Conservation (phyloP, 495 filamentous ascomycete species). For the Trypethelium eluteriae region DNA sequence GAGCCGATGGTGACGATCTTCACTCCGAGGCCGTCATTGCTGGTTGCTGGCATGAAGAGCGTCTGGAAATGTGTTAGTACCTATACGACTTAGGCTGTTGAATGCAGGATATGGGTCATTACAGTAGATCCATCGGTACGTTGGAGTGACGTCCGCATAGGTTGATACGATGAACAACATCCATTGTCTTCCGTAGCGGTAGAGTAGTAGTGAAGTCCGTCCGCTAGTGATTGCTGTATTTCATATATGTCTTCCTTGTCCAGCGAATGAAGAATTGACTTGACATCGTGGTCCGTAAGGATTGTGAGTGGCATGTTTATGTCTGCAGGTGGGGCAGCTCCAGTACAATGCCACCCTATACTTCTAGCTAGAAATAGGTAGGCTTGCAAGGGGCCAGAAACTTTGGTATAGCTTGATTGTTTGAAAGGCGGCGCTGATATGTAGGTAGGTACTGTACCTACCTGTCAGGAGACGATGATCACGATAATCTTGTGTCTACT, state of each 20-base stretch:
- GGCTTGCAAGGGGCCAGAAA: too few species aligned
- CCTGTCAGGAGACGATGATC: too few species aligned
- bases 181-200: slow-evolving; percentile 50
- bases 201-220: slow-evolving; percentile 75
- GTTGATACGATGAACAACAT: slow-evolving; percentile 61
- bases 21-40: slow-evolving; percentile 50
- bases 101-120: neutral
- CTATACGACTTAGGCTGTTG: neutral
- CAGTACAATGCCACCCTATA: too few species aligned
- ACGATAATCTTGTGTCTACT: too few species aligned
- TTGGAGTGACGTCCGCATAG: slow-evolving; percentile 63
- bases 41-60: slow-evolving; percentile 83
- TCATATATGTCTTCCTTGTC: slow-evolving; percentile 57
- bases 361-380: too few species aligned
- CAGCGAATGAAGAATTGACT: slow-evolving; percentile 61
- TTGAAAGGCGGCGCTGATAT: too few species aligned
- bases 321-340: neutral
- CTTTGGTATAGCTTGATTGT: too few species aligned
- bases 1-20: slow-evolving; percentile 52
- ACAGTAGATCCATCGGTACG: slow-evolving; percentile 60
- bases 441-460: too few species aligned
- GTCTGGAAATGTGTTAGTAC: slow-evolving; percentile 35
- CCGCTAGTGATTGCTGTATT: slow-evolving; percentile 58
- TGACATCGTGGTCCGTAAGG: slow-evolving; percentile 64
- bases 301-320: slow-evolving; percentile 64